Conservation (phyloP, 768 basidiomycete genomes). For the Saitozyma sp. region DNA sequence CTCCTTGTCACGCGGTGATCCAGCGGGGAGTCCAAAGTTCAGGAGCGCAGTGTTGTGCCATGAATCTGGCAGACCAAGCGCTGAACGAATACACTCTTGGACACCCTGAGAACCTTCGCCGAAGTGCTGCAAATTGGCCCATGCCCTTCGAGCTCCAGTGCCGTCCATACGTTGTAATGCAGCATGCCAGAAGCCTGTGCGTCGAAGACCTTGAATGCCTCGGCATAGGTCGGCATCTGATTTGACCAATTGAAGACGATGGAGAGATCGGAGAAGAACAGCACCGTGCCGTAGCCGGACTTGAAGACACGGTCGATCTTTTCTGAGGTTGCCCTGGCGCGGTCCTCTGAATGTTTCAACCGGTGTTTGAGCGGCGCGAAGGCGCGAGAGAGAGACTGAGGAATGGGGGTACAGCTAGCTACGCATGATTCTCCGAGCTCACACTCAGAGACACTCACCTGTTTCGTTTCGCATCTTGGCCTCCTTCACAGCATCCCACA, state of each 20-base stretch:
- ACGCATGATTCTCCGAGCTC: too few species aligned
- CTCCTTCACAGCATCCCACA: conserved; percentile 40
- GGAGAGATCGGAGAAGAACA: conserved; percentile 53
- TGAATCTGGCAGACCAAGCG: not conserved
- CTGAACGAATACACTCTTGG: too few species aligned
- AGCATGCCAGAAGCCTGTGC: conserved; percentile 50
- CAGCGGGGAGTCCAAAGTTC: conserved; percentile 50
- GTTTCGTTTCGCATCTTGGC: conserved; percentile 7
- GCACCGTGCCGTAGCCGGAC: conserved; percentile 51
- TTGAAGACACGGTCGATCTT: conserved; percentile 20
- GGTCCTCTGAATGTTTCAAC: too few species aligned
- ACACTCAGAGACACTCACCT: conserved; percentile 11
- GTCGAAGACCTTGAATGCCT: conserved; percentile 42
- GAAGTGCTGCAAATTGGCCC: conserved; percentile 46
- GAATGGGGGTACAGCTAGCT: too few species aligned
- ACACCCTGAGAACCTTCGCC: too few species aligned
- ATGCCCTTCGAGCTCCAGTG: conserved; percentile 49
- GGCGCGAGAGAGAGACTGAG: too few species aligned
- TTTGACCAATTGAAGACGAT: conserved; percentile 34
- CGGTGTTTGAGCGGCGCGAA: too few species aligned
- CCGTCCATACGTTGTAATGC: conserved; percentile 51
- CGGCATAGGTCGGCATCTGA: conserved; percentile 37
- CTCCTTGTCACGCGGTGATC: conserved; percentile 37
- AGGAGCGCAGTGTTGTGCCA: conserved; percentile 40
- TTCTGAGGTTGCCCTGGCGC: not conserved